These are phyloP conservation scores for Plasmodium adleri DNA, from an alignment of 169 alveolate genomes.

Conservation along the genomic window DNA sequence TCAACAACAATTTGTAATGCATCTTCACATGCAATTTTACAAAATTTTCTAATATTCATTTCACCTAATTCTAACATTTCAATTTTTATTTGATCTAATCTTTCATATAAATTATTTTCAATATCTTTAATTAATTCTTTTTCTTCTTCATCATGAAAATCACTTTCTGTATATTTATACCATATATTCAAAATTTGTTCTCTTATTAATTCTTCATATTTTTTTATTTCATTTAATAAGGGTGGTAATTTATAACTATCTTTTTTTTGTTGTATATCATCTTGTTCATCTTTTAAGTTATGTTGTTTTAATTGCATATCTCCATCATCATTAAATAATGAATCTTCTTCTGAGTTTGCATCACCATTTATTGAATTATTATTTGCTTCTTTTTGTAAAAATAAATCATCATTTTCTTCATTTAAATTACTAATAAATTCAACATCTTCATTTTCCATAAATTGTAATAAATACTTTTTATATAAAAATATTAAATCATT, in stretches of 20 bases:
- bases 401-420: conserved; percentile 63
- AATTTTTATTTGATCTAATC: conserved; percentile 65
- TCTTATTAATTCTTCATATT: conserved; percentile 75
- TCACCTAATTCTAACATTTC: conserved; percentile 76
- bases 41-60: conserved; percentile 61
- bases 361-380: background rate
- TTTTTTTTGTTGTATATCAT: background rate
- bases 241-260: conserved; percentile 65
- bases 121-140: conserved; percentile 75
- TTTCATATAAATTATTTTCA: conserved; percentile 68
- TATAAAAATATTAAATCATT: conserved; percentile 75
- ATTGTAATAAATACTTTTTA: conserved; percentile 69
- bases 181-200: conserved; percentile 76
- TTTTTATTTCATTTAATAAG: conserved; percentile 50
- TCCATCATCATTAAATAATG: conserved; percentile 23
- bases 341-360: background rate
- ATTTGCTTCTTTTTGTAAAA: conserved; percentile 5
- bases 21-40: conserved; percentile 78
- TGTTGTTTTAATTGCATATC: background rate
- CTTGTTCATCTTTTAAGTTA: conserved; percentile 6
- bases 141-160: conserved; percentile 75
- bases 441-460: conserved; percentile 77
- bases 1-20: conserved; percentile 75
- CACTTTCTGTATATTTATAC: conserved; percentile 77
- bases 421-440: conserved; percentile 67